A percentile compares a stretch with the other conserved stretches of the same genome.
Conservation (phyloP, 1,284 basidiomycete genomes). For the Garcileccinum viscosum region DNA sequence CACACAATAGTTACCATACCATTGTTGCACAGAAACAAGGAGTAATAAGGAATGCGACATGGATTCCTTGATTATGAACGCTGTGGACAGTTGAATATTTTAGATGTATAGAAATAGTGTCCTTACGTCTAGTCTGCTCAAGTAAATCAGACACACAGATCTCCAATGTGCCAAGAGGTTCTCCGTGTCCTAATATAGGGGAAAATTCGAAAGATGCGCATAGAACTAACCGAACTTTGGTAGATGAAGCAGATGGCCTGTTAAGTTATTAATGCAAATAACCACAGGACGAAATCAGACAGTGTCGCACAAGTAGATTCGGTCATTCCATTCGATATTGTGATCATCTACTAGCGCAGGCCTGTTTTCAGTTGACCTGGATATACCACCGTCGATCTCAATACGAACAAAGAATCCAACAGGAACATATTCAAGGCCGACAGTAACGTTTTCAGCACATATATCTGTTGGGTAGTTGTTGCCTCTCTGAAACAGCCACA, state of each 20-base stretch:
- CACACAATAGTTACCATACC: background rate
- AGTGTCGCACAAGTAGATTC: conserved; percentile 5
- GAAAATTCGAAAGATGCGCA: conserved; percentile 21
- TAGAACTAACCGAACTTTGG: conserved; percentile 1
- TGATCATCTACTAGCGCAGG: background rate
- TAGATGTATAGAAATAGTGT: too few relatives aligned
- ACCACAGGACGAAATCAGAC: background rate
- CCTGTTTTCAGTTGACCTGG: conserved; percentile 8
- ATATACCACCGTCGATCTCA: background rate
- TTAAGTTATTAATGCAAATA: background rate
- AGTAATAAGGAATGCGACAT: background rate
- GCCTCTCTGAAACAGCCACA: background rate
- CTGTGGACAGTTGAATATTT: background rate
- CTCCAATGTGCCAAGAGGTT: conserved; percentile 4
- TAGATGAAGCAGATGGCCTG: conserved; percentile 10
- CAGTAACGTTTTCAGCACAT: conserved; percentile 7
- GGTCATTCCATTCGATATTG: conserved; percentile 13
- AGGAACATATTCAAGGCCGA: conserved; percentile 12
- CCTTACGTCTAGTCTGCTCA: background rate
- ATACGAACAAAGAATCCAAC: conserved; percentile 11
- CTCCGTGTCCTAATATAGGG: conserved; percentile 17
- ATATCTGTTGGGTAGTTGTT: conserved; percentile 1
- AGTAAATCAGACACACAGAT: conserved; percentile 4
- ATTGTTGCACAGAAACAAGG: background rate
- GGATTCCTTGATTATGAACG: conserved; percentile 33